Conservation (phyloP, 345 rosid species). For the Eucalyptus virginea region DNA sequence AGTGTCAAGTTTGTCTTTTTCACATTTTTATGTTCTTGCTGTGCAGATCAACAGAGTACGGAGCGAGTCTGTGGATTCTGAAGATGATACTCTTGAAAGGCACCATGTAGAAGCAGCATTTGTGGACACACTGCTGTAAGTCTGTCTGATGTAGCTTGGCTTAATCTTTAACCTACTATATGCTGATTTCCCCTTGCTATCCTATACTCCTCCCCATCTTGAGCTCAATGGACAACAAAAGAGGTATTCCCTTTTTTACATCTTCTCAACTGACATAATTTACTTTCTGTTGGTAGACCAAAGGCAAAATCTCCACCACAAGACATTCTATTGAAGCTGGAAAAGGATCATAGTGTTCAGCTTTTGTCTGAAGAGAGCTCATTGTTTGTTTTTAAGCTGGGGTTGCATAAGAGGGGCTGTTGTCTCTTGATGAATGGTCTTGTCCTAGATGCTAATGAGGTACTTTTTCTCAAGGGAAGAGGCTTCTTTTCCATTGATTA, state of each 20-base stretch:
- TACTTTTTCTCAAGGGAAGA: conserved; percentile 6
- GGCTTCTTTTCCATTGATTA: not conserved
- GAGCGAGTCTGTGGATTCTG: conserved; percentile 45
- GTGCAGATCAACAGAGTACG: conserved; percentile 59
- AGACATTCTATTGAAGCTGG: conserved; percentile 71
- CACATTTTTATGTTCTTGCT: not conserved
- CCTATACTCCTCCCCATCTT: not conserved
- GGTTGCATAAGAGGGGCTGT: conserved; percentile 59
- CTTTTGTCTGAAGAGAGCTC: conserved; percentile 63
- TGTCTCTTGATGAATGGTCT: conserved; percentile 93
- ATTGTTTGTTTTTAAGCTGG: conserved; percentile 79
- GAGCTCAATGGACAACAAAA: not conserved
- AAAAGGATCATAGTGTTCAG: conserved; percentile 53
- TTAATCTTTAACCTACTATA: not conserved
- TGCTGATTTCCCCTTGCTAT: not conserved
- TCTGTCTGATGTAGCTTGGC: not conserved
- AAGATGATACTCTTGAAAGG: conserved; percentile 59
- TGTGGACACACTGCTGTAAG: conserved; percentile 84
- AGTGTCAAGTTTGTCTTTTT: not conserved
- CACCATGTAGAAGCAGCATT: conserved; percentile 88
- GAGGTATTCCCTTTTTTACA: not conserved
- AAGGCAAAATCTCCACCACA: conserved; percentile 76
- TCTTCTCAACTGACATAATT: not conserved
- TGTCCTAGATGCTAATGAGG: conserved; percentile 84
- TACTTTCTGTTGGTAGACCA: conserved; percentile 29